These are phyloP conservation scores for Fraxinus quadrangulata DNA, from an alignment of 257 asterid species.

Conservation along the genomic window DNA sequence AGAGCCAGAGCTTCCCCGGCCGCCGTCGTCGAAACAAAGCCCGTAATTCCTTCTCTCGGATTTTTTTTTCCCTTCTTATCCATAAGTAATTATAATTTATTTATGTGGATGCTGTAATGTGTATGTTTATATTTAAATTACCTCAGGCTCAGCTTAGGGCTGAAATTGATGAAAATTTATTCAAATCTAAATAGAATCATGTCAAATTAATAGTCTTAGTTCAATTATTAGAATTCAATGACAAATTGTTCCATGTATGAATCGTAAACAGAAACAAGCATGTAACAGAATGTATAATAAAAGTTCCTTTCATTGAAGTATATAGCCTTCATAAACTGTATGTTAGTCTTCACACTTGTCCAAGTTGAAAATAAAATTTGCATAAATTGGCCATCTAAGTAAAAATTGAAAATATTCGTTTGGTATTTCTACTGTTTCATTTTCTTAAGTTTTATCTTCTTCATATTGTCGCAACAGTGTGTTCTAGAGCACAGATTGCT, in stretches of 20 bases:
- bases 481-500: background rate
- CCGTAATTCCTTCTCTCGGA: slow-evolving; percentile 33
- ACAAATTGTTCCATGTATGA: background rate
- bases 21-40: slow-evolving; percentile 41
- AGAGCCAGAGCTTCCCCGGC: slow-evolving; percentile 45
- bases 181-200: background rate
- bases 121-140: background rate
- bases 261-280: background rate
- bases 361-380: background rate
- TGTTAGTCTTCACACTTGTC: background rate
- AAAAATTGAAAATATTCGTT: background rate
- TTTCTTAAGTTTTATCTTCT: background rate
- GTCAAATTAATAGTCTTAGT: background rate
- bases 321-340: background rate
- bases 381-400: background rate
- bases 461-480: background rate
- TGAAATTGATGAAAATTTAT: background rate
- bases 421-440: background rate
- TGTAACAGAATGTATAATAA: background rate
- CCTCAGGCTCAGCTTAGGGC: background rate
- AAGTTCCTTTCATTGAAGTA: background rate
- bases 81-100: background rate
- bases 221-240: background rate
- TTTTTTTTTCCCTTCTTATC: background rate
- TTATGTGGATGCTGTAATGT: background rate